phyloP scores from a whole-genome alignment of 192 early-diverging fungal genomes.

The Coemansia nantahalensis region DNA sequence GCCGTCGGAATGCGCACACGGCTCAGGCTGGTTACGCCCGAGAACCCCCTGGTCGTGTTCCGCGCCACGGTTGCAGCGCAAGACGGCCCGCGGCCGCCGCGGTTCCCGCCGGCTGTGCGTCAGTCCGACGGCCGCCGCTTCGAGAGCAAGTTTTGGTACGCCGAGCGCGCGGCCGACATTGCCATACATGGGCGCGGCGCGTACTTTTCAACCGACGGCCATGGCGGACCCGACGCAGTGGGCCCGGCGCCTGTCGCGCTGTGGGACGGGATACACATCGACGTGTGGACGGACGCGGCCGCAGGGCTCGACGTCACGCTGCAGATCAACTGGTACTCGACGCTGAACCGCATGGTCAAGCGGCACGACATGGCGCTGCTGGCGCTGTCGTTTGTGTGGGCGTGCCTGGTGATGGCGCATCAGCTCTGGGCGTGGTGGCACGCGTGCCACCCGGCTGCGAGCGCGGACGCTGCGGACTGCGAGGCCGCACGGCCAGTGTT shows the following conservation, averaged over 20 bases:
- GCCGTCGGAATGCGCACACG: slow-evolving; percentile 22
- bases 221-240: too few species aligned
- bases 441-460: too few species aligned
- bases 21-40: slow-evolving; percentile 38
- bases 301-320: slow-evolving; percentile 46
- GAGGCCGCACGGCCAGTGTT: slow-evolving; percentile 3
- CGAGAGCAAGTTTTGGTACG: slow-evolving; percentile 52
- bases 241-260: neutral
- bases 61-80: slow-evolving; percentile 21
- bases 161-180: slow-evolving; percentile 19
- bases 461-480: too few species aligned
- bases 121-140: slow-evolving; percentile 47
- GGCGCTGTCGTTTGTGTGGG: slow-evolving; percentile 66
- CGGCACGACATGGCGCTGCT: slow-evolving; percentile 68
- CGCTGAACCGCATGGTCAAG: slow-evolving; percentile 64
- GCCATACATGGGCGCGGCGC: slow-evolving; percentile 53
- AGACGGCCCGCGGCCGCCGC: neutral
- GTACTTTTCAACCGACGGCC: slow-evolving; percentile 30
- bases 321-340: slow-evolving; percentile 65
- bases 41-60: slow-evolving; percentile 50
- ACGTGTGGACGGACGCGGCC: slow-evolving; percentile 40
- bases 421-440: slow-evolving; percentile 45
- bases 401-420: slow-evolving; percentile 54
- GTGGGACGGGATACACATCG: slow-evolving; percentile 46
- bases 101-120: slow-evolving; percentile 27